A percentile compares a stretch with the other conserved stretches of the same genome.
These are phyloP conservation scores for Jamesozyma piceae DNA, from an alignment of 805 yeast species.

Conservation along the genomic window DNA sequence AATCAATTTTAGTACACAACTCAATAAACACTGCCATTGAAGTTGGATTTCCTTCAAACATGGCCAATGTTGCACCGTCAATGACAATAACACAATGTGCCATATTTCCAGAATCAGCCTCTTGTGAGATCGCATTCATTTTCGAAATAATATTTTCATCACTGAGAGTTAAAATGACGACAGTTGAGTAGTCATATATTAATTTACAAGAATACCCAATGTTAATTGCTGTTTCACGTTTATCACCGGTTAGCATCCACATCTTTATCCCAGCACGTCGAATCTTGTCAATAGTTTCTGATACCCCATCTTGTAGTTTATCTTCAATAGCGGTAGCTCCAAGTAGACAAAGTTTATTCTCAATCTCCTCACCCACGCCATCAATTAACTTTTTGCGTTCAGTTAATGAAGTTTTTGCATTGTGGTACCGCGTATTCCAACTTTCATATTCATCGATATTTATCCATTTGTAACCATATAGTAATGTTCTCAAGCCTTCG, in stretches of 20 bases:
- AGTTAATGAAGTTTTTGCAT: conserved; percentile 66
- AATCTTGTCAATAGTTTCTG: conserved; percentile 85
- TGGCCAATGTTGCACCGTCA: conserved; percentile 80
- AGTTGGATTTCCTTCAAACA: conserved; percentile 64
- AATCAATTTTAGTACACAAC: conserved; percentile 76
- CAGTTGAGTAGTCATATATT: conserved; percentile 86
- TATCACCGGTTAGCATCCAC: conserved; percentile 99
- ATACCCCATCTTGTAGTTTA: conserved; percentile 92
- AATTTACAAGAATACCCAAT: conserved; percentile 91
- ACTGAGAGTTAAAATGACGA: conserved; percentile 52
- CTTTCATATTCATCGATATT: conserved; percentile 44
- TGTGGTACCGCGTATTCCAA: conserved; percentile 62
- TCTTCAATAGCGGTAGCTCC: conserved; percentile 99
- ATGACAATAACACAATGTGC: conserved; percentile 94
- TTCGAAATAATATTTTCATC: conserved; percentile 55
- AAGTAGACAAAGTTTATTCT: conserved; percentile 52
- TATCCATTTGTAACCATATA: conserved; percentile 74
- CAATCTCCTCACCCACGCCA: conserved; percentile 62
- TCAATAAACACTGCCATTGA: conserved; percentile 71
- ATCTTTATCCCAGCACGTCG: conserved; percentile 87
- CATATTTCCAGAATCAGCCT: conserved; percentile 59
- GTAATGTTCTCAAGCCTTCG: conserved; percentile 84
- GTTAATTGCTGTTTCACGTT: conserved; percentile 94
- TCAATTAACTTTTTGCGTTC: conserved; percentile 63
- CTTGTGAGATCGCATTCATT: conserved; percentile 68